A percentile compares a stretch with the other conserved stretches of the same genome.
Conservation (phyloP, 306 rosid genomes). For the Vigna radiata region DNA sequence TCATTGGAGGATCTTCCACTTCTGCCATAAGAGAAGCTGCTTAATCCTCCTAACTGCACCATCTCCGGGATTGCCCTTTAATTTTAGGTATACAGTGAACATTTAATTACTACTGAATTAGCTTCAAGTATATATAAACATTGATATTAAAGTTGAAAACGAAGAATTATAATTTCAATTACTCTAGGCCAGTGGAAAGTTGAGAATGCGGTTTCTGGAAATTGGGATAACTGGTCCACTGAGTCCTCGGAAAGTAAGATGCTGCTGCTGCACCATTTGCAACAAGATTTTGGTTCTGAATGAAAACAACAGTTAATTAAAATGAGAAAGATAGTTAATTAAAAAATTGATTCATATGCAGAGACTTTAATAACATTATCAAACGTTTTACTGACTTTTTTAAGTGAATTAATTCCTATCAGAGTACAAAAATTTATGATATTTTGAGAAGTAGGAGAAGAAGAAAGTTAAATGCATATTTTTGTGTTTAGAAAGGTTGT, state of each 20-base stretch:
- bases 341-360: too few relatives aligned
- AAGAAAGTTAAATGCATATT: neutral
- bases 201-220: constrained; percentile 6
- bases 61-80: constrained; percentile 5
- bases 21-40: neutral
- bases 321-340: neutral
- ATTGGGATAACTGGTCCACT: neutral
- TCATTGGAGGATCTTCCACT: neutral
- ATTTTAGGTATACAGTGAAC: neutral
- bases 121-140: neutral
- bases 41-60: neutral
- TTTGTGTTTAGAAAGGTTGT: neutral
- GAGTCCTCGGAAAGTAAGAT: neutral
- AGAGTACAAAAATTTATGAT: too few relatives aligned
- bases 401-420: too few relatives aligned
- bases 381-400: too few relatives aligned
- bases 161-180: constrained; percentile 2
- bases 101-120: neutral
- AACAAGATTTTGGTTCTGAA: constrained; percentile 14
- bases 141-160: neutral
- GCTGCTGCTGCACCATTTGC: neutral
- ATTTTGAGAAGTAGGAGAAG: neutral
- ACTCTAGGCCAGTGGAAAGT: neutral
- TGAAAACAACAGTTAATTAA: constrained; percentile 5
- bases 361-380: too few relatives aligned